Evolutionary conservation across 495 filamentous ascomycete genomes (phyloP).

Genomic region (Penicillium taxi): DNA sequence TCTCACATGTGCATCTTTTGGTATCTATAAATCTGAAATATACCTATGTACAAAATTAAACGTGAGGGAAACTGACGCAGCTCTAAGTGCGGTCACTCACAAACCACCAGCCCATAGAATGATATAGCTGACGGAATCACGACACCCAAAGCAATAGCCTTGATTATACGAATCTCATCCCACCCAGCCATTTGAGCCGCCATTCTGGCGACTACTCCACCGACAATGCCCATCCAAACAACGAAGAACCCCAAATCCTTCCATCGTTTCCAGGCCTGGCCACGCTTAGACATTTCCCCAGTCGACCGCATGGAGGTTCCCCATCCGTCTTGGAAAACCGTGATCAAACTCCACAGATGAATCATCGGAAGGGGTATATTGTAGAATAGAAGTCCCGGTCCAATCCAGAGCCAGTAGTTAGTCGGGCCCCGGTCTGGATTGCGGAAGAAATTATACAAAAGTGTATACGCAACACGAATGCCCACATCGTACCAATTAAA

Average conservation of each 20-base stretch:
- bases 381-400: constrained; percentile 22
- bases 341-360: constrained; percentile 25
- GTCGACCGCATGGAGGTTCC: constrained; percentile 25
- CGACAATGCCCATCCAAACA: constrained; percentile 22
- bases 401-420: constrained; percentile 18
- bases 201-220: constrained; percentile 13
- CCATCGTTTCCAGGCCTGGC: constrained; percentile 17
- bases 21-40: no score
- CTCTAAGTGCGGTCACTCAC: constrained; percentile 1
- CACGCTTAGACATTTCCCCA: constrained; percentile 12
- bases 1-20: no score
- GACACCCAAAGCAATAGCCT: constrained; percentile 11
- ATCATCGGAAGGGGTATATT: constrained; percentile 26
- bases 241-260: constrained; percentile 24
- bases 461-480: constrained; percentile 20
- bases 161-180: constrained; percentile 5
- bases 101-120: constrained; percentile 17
- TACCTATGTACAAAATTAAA: no score
- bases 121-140: constrained; percentile 11
- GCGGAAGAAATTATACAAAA: constrained; percentile 20
- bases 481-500: constrained; percentile 22
- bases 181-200: constrained; percentile 10
- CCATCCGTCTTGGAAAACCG: constrained; percentile 26
- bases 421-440: constrained; percentile 18
- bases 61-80: no score